A percentile compares a stretch with the other conserved stretches of the same genome.
Evolutionary conservation across 164 flowering plant species (phyloP).

Genomic region (grape (Vitis vinifera)): ASM3070453v1 NC_081815.1:12497501-12498000

Average conservation of each 20-base stretch:
- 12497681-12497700: slow-evolving; percentile 4
- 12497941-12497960: too few species aligned
- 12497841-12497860: slow-evolving; percentile 37
- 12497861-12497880: too few species aligned
- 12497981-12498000: too few species aligned
- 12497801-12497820: slow-evolving; percentile 71
- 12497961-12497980: too few species aligned
- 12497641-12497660: slow-evolving; percentile 80
- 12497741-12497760: slow-evolving; percentile 10
- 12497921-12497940: too few species aligned
- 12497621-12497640: slow-evolving; percentile 91
- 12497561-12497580: neutral
- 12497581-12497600: slow-evolving; percentile 21
- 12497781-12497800: slow-evolving; percentile 60
- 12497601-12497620: slow-evolving; percentile 86
- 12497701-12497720: neutral
- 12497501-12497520: slow-evolving; percentile 70
- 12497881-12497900: too few species aligned
- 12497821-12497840: slow-evolving; percentile 66
- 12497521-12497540: neutral
- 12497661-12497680: slow-evolving; percentile 98
- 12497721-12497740: neutral
- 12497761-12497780: slow-evolving; percentile 64
- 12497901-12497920: too few species aligned
- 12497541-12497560: neutral